Percentiles rank a stretch among this genome's conserved stretches.
Evolutionary conservation across 169 alveolate species (phyloP).

Genomic region (Eimeria tenella): DNA sequence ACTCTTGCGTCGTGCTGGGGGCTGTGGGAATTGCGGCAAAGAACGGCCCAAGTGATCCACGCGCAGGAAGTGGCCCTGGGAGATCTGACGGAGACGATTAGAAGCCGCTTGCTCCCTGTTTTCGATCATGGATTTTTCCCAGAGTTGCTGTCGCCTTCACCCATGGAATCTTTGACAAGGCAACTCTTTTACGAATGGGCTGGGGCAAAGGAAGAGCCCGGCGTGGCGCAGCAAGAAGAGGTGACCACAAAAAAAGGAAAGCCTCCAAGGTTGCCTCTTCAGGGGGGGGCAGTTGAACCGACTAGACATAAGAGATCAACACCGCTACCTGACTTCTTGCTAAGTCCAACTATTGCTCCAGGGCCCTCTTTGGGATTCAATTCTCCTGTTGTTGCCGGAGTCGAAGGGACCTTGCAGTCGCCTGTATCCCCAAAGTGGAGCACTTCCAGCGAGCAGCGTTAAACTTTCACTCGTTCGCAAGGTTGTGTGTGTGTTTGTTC

Average conservation of each 20-base stretch:
- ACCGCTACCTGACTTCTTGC: slow-evolving; percentile 43
- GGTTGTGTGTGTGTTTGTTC: background rate
- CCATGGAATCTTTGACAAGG: slow-evolving; percentile 12
- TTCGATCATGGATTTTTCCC: slow-evolving; percentile 18
- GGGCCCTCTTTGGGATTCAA: background rate
- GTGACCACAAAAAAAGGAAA: background rate
- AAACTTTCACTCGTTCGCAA: background rate
- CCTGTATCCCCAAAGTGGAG: slow-evolving; percentile 34
- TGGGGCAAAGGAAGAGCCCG: background rate
- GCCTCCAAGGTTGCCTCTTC: slow-evolving; percentile 21
- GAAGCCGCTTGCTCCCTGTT: slow-evolving; percentile 30
- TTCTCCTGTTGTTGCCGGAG: background rate
- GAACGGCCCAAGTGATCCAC: slow-evolving; percentile 37
- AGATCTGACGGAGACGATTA: slow-evolving; percentile 29
- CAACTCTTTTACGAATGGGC: slow-evolving; percentile 26
- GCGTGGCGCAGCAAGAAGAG: background rate
- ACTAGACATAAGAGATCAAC: slow-evolving; percentile 16
- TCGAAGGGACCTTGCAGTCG: background rate
- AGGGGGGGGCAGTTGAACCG: background rate
- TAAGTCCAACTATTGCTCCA: slow-evolving; percentile 12
- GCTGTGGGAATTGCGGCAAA: slow-evolving; percentile 45
- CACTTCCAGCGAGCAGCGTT: slow-evolving; percentile 29
- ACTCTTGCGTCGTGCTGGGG: slow-evolving; percentile 44
- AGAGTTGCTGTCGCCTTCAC: slow-evolving; percentile 18
- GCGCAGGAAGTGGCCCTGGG: slow-evolving; percentile 67